A percentile compares a stretch with the other conserved stretches of the same genome.
phyloP scores from a whole-genome alignment of 2,329 filamentous ascomycete species.

The Aaosphaeria pasadenensis region DNA sequence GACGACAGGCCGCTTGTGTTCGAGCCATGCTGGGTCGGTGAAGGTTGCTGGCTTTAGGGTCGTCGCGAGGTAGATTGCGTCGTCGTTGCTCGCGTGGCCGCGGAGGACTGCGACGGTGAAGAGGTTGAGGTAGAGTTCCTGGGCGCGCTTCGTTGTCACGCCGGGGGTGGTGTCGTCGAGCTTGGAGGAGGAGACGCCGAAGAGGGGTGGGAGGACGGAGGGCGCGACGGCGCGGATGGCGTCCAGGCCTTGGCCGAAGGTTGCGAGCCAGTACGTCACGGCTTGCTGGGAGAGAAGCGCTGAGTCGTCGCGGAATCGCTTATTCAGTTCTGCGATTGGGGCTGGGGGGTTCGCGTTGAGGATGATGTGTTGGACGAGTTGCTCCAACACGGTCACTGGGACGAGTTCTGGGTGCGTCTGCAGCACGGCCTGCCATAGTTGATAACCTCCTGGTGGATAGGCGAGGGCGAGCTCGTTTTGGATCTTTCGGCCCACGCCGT shows the following conservation, averaged over 20 bases:
- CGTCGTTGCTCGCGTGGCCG: slow-evolving; percentile 6
- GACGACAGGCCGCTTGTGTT: slow-evolving; percentile 10
- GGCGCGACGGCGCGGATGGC: neutral
- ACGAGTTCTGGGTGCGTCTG: slow-evolving; percentile 1
- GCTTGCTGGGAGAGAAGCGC: slow-evolving; percentile 3
- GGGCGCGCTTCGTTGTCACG: slow-evolving; percentile 12
- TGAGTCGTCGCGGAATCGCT: slow-evolving; percentile 7
- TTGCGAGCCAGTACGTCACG: slow-evolving; percentile 18
- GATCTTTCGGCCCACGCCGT: slow-evolving; percentile 7
- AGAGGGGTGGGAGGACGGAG: neutral
- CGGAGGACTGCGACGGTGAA: slow-evolving; percentile 10
- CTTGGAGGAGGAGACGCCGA: neutral
- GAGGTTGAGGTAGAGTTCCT: slow-evolving; percentile 10
- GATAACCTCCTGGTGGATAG: slow-evolving; percentile 7
- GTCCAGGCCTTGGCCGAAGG: slow-evolving; percentile 14
- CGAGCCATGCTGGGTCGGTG: slow-evolving; percentile 8
- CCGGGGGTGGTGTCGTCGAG: neutral
- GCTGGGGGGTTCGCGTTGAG: slow-evolving; percentile 20
- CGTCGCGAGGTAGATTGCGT: neutral
- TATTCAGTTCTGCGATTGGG: slow-evolving; percentile 17
- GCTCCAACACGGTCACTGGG: slow-evolving; percentile 18
- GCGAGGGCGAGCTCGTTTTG: slow-evolving; percentile 8
- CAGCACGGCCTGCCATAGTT: slow-evolving; percentile 7
- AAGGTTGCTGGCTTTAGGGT: neutral
- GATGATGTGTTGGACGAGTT: slow-evolving; percentile 15